These are phyloP conservation scores for Penicillium rolfsii DNA, from an alignment of 2,329 filamentous ascomycete genomes.

Conservation along the genomic window DNA sequence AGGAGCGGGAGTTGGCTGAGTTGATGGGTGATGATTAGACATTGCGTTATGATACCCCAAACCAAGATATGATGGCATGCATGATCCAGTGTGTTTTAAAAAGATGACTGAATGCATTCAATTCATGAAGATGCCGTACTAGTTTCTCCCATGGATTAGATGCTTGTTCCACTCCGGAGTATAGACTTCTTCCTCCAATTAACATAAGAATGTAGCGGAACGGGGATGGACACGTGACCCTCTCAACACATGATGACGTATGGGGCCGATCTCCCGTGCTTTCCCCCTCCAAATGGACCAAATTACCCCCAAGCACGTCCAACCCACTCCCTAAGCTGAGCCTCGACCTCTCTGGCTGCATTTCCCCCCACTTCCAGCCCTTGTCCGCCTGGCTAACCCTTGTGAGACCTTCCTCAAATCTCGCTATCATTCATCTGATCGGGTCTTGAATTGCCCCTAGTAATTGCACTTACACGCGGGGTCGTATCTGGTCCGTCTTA, in stretches of 20 bases:
- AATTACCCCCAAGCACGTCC: not conserved
- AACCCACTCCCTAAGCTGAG: not conserved
- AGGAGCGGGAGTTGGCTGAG: constrained; percentile 89
- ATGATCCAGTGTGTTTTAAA: not conserved
- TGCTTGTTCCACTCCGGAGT: not conserved
- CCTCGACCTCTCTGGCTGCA: constrained; percentile 12
- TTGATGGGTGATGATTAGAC: constrained; percentile 72
- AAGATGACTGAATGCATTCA: not conserved
- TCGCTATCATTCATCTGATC: constrained; percentile 5
- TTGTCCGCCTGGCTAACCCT: constrained; percentile 14
- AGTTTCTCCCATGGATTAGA: not conserved
- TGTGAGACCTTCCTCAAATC: constrained; percentile 9
- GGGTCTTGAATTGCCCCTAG: not conserved
- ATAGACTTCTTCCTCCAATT: not conserved
- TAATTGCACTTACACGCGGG: constrained; percentile 12
- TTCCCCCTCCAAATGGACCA: not conserved
- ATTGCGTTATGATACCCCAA: constrained; percentile 21
- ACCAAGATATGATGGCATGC: not conserved
- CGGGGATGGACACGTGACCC: constrained; percentile 29
- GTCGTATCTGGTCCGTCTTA: constrained; percentile 16
- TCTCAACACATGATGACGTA: constrained; percentile 39
- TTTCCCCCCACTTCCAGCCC: constrained; percentile 23
- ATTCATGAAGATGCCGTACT: not conserved
- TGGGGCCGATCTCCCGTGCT: constrained; percentile 36
- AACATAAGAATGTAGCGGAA: not conserved